Conservation (phyloP, 805 yeast species). For the Candida adriatica region DNA sequence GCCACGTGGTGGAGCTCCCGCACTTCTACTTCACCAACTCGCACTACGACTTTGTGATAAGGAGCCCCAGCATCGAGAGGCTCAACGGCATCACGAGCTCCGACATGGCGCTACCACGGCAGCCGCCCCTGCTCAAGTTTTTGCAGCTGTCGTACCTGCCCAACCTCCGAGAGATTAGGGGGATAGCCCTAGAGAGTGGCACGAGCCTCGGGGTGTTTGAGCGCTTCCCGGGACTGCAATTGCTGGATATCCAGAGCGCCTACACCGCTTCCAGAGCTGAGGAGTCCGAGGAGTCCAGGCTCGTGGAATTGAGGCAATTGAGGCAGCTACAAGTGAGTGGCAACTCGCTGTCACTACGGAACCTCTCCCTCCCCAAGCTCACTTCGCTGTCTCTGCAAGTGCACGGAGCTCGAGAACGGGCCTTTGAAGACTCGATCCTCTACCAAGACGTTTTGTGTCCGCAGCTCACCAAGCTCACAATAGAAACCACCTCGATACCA, state of each 20-base stretch:
- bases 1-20: conserved; percentile 10
- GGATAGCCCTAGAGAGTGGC: conserved; percentile 21
- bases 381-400: conserved; percentile 8
- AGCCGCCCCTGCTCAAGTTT: conserved; percentile 16
- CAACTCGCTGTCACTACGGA: conserved; percentile 13
- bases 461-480: conserved; percentile 2
- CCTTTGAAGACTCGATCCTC: conserved; percentile 9
- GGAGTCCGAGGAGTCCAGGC: conserved; percentile 1
- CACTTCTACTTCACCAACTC: conserved; percentile 15
- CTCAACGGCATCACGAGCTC: conserved; percentile 16
- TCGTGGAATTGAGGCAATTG: conserved; percentile 4
- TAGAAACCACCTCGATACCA: conserved; percentile 10
- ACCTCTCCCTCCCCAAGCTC: conserved; percentile 10
- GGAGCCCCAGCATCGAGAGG: conserved; percentile 8
- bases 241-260: conserved; percentile 16
- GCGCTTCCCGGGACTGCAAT: conserved; percentile 9
- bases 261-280: conserved; percentile 12
- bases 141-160: conserved; percentile 16
- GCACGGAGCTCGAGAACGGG: conserved; percentile 16
- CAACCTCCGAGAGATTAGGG: conserved; percentile 11
- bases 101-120: conserved; percentile 16
- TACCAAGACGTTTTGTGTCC: conserved; percentile 11
- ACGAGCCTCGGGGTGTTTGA: conserved; percentile 15
- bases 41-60: conserved; percentile 13
- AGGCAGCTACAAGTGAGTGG: conserved; percentile 14